A percentile compares a stretch with the other conserved stretches of the same genome.
phyloP scores from a whole-genome alignment of 2,329 filamentous ascomycete species.

The Sclerotinia borealis region DNA sequence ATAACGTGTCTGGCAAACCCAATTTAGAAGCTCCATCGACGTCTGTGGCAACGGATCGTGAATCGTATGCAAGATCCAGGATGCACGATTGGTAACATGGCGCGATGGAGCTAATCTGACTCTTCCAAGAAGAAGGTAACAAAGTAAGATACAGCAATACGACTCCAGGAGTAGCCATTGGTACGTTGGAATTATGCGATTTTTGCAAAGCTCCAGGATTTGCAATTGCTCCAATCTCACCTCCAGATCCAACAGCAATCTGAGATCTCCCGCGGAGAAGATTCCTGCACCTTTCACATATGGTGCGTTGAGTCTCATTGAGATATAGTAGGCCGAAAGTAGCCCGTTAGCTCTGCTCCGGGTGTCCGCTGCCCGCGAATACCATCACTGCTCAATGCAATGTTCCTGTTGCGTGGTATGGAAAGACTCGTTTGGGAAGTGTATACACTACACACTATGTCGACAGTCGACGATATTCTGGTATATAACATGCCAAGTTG shows the following conservation, averaged over 20 bases:
- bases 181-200: neutral
- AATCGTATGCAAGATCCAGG: neutral
- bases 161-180: slow-evolving; percentile 1
- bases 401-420: neutral
- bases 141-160: neutral
- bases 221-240: neutral
- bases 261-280: neutral
- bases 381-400: neutral
- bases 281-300: neutral
- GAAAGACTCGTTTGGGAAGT: neutral
- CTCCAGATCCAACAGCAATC: neutral
- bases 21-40: slow-evolving; percentile 2
- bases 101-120: neutral
- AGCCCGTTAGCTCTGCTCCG: slow-evolving; percentile 1
- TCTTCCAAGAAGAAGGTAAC: neutral
- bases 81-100: neutral
- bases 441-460: neutral
- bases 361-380: neutral
- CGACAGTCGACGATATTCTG: neutral
- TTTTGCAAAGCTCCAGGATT: slow-evolving; percentile 4
- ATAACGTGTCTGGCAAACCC: neutral
- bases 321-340: neutral
- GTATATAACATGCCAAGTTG: neutral
- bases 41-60: neutral
- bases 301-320: neutral